These are phyloP conservation scores for Apiospora rasikravindrae DNA, from an alignment of 2,329 filamentous ascomycete genomes.

Conservation along the genomic window DNA sequence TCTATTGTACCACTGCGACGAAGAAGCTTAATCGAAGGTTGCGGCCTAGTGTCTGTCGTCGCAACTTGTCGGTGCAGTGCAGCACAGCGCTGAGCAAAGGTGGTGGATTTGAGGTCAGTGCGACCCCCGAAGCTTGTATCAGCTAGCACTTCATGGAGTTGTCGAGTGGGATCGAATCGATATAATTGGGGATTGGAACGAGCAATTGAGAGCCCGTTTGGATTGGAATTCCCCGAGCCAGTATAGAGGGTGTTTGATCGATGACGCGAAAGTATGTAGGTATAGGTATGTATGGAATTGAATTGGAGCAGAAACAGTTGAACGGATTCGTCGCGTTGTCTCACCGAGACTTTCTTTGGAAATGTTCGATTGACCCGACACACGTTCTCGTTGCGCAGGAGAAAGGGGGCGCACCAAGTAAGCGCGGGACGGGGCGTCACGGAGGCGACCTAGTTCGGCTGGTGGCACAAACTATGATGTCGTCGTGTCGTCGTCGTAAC, in stretches of 20 bases:
- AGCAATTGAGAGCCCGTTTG: background rate
- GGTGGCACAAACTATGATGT: background rate
- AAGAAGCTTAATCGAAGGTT: slow-evolving; percentile 9
- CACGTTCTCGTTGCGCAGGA: background rate
- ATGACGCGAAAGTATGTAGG: background rate
- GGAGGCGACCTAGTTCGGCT: background rate
- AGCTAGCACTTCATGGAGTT: slow-evolving; percentile 8
- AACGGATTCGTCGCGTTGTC: slow-evolving; percentile 12
- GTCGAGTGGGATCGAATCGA: background rate
- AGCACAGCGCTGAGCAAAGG: background rate
- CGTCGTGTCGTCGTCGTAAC: slow-evolving; percentile 1
- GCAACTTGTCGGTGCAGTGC: background rate
- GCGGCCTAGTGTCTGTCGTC: slow-evolving; percentile 7
- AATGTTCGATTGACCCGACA: slow-evolving; percentile 15
- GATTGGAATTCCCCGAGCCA: too few species aligned
- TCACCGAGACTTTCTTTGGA: slow-evolving; percentile 9
- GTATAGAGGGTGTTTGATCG: background rate
- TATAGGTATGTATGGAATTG: background rate
- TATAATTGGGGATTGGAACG: background rate
- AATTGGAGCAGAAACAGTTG: background rate
- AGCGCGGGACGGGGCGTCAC: slow-evolving; percentile 3
- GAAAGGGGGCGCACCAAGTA: slow-evolving; percentile 5
- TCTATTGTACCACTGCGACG: background rate
- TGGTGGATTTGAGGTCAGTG: slow-evolving; percentile 8
- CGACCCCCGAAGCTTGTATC: slow-evolving; percentile 11